phyloP scores from a whole-genome alignment of 2,329 filamentous ascomycete genomes.

The Plenodomus lindquistii region DNA sequence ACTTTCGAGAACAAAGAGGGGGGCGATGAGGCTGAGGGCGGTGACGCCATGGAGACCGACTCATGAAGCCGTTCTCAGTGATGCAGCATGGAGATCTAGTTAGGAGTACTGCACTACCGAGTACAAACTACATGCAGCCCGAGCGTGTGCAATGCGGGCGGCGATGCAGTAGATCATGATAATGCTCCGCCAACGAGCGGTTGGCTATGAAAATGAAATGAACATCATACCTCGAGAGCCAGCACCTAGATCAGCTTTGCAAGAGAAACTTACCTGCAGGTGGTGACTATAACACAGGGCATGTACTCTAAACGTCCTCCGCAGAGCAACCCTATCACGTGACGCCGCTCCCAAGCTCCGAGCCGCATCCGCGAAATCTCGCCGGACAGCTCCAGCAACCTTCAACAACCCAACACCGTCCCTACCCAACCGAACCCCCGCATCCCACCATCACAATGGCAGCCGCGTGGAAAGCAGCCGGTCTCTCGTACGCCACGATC shows the following conservation, averaged over 20 bases:
- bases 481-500: conserved; percentile 76
- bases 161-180: conserved; percentile 7
- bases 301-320: too few species aligned
- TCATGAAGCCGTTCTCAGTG: conserved; percentile 19
- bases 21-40: conserved; percentile 38
- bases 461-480: conserved; percentile 98
- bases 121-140: background rate
- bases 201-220: conserved; percentile 28
- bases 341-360: conserved; percentile 22
- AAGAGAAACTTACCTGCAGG: too few species aligned
- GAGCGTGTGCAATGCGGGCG: background rate
- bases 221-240: conserved; percentile 11
- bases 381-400: conserved; percentile 28
- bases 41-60: conserved; percentile 61
- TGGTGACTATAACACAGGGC: too few species aligned
- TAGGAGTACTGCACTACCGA: background rate
- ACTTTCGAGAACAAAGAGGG: conserved; percentile 54
- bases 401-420: conserved; percentile 26
- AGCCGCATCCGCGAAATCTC: conserved; percentile 34
- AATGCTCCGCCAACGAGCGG: conserved; percentile 4
- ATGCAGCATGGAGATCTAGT: background rate
- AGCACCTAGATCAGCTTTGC: too few species aligned
- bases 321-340: too few species aligned
- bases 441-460: conserved; percentile 71
- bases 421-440: conserved; percentile 18